Conservation (phyloP, 495 filamentous ascomycete genomes). For the Tuber microsphaerosporum region DNA sequence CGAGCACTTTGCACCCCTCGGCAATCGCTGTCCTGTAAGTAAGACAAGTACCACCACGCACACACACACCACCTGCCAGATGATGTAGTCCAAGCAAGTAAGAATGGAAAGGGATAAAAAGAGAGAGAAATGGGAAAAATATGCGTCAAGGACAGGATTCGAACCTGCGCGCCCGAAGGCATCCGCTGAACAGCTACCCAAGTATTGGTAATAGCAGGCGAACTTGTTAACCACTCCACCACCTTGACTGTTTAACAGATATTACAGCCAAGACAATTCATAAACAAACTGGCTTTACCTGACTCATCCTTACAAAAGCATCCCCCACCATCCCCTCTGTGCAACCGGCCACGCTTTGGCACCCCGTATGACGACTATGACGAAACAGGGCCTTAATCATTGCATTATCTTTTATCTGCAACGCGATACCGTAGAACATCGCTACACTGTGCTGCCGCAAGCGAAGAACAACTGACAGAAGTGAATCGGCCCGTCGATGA, state of each 20-base stretch:
- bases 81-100: background rate
- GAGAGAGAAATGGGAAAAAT: slow-evolving; percentile 5
- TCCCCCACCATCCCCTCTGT: background rate
- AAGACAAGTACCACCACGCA: background rate
- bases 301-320: background rate
- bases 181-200: slow-evolving; percentile 29
- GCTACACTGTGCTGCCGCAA: background rate
- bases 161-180: slow-evolving; percentile 42
- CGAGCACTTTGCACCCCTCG: background rate
- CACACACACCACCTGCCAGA: background rate
- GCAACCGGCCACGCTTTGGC: background rate
- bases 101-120: background rate
- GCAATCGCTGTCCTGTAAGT: background rate
- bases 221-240: slow-evolving; percentile 42
- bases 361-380: background rate
- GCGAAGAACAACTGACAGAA: background rate
- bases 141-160: slow-evolving; percentile 40
- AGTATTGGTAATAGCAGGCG: slow-evolving; percentile 31
- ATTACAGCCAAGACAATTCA: background rate
- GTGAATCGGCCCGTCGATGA: too few species aligned
- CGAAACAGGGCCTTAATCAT: background rate
- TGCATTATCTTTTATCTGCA: background rate
- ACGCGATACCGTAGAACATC: background rate
- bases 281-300: background rate
- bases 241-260: slow-evolving; percentile 24